Evolutionary conservation across 2,329 filamentous ascomycete species (phyloP).

Genomic region (Mycosphaerella sp.): DNA sequence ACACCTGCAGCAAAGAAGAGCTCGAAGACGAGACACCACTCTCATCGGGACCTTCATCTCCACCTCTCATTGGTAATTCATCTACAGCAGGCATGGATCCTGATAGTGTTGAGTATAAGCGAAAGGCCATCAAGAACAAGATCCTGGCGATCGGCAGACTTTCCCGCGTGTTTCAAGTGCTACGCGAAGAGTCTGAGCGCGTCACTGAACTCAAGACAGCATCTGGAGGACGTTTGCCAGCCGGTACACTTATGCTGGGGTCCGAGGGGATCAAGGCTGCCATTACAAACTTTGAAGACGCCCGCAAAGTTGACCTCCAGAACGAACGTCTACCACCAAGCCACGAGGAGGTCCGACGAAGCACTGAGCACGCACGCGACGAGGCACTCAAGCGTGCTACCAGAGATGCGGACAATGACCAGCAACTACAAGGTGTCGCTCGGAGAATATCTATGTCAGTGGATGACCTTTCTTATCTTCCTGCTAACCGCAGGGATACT

Average conservation of each 20-base stretch:
- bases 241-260: conserved; percentile 94
- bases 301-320: conserved; percentile 91
- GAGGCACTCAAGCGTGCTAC: conserved; percentile 80
- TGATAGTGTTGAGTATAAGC: conserved; percentile 87
- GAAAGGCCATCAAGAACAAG: conserved; percentile 98
- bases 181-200: conserved; percentile 93
- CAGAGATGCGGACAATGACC: conserved; percentile 86
- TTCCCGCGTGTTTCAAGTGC: conserved; percentile 95
- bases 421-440: conserved; percentile 76
- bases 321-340: conserved; percentile 91
- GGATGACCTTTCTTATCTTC: conserved; percentile 15
- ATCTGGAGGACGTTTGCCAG: conserved; percentile 82
- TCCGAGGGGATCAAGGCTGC: conserved; percentile 98
- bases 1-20: conserved; percentile 97
- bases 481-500: conserved; percentile 11
- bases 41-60: conserved; percentile 65
- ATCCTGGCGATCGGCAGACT: conserved; percentile 94
- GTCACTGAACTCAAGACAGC: conserved; percentile 98
- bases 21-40: conserved; percentile 81
- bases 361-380: conserved; percentile 72
- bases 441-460: conserved; percentile 90
- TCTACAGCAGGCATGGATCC: conserved; percentile 53
- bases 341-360: conserved; percentile 82
- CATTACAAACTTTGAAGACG: conserved; percentile 94
- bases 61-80: conserved; percentile 51